Percentiles rank a stretch among this genome's conserved stretches.
These are phyloP conservation scores for Syzygium aqueum DNA, from an alignment of 345 rosid species.

Conservation along the genomic window DNA sequence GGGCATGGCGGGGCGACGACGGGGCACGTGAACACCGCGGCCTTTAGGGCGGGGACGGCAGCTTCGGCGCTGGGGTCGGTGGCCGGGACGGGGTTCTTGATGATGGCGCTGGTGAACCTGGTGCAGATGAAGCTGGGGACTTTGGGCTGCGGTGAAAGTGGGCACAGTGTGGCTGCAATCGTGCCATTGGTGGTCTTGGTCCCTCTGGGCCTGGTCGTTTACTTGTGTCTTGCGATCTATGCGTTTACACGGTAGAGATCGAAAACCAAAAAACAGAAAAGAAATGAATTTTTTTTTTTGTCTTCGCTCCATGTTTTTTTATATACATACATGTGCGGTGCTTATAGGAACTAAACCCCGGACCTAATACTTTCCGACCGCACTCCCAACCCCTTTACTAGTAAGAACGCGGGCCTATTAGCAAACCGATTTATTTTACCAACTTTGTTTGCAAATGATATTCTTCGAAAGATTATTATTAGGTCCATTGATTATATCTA, in stretches of 20 bases:
- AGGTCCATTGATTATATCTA: not conserved
- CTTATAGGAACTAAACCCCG: too few relatives aligned
- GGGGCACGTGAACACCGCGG: conserved; percentile 38
- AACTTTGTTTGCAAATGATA: not conserved
- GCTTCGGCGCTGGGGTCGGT: conserved; percentile 60
- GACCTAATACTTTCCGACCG: too few relatives aligned
- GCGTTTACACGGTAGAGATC: conserved; percentile 34
- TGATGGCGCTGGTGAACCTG: conserved; percentile 59
- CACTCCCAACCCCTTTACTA: too few relatives aligned
- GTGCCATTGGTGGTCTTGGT: conserved; percentile 60
- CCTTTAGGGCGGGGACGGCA: conserved; percentile 43
- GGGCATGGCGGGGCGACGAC: conserved; percentile 7
- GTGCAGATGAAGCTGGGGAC: conserved; percentile 77
- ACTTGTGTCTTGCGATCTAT: conserved; percentile 48
- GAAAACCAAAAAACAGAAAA: not conserved
- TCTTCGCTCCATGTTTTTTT: too few relatives aligned
- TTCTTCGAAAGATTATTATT: not conserved
- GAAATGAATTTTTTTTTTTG: not conserved
- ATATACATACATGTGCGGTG: too few relatives aligned
- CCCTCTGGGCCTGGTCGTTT: conserved; percentile 49
- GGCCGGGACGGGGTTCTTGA: conserved; percentile 71
- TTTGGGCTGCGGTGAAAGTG: conserved; percentile 39
- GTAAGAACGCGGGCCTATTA: too few relatives aligned
- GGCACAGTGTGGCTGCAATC: conserved; percentile 49
- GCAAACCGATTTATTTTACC: not conserved